These are phyloP conservation scores for Kokia cookei DNA, from an alignment of 441 rosid genomes.

Conservation along the genomic window DNA sequence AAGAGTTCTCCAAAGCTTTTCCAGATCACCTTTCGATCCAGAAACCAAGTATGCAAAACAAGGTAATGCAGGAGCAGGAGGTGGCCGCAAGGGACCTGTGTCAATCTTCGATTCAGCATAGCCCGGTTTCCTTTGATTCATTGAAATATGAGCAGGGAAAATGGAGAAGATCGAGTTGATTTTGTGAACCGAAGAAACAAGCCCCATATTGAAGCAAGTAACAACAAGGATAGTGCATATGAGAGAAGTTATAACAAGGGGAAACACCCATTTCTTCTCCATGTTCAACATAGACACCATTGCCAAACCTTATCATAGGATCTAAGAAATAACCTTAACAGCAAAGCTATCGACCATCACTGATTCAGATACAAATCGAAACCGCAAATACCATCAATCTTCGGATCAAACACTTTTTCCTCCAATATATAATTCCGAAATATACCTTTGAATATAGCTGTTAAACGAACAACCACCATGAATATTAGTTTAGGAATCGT, in stretches of 20 bases:
- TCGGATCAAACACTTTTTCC: conserved; percentile 7
- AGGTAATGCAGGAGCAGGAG: conserved; percentile 39
- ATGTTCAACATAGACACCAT: conserved; percentile 53
- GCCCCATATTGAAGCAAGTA: conserved; percentile 79
- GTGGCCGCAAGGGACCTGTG: conserved; percentile 23
- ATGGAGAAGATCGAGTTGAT: conserved; percentile 51
- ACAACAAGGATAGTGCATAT: conserved; percentile 62
- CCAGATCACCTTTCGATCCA: conserved; percentile 89
- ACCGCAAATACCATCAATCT: not conserved
- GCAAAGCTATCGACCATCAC: conserved; percentile 5
- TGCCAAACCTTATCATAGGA: conserved; percentile 32
- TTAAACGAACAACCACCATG: conserved; percentile 22
- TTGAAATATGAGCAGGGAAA: conserved; percentile 33
- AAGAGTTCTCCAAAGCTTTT: conserved; percentile 93
- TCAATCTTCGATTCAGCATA: conserved; percentile 59
- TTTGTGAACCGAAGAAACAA: conserved; percentile 57
- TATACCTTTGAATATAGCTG: conserved; percentile 17
- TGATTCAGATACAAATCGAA: conserved; percentile 7
- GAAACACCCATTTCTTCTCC: conserved; percentile 88
- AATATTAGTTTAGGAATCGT: not conserved
- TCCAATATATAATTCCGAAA: conserved; percentile 9
- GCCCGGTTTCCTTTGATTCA: conserved; percentile 35
- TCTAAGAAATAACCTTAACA: conserved; percentile 14
- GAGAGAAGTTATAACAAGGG: conserved; percentile 67
- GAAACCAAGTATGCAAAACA: conserved; percentile 90